Evolutionary conservation across 1,284 basidiomycete genomes (phyloP), one percentile per base, ranked within the genome.

Genomic region (Rhodotorula sp.): DNA sequence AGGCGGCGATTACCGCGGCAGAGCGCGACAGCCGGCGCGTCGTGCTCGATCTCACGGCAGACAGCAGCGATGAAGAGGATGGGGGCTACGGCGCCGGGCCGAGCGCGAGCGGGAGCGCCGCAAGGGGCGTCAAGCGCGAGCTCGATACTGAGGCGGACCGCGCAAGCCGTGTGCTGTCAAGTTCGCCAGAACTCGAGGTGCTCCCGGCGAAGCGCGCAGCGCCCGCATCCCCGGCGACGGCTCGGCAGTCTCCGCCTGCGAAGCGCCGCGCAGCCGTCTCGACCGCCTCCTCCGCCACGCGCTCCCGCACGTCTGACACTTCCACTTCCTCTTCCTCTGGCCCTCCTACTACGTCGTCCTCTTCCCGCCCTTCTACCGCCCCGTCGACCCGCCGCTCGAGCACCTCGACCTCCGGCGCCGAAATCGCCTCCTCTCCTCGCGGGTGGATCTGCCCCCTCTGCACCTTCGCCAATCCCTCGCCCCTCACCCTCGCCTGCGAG

Each of bases 401-500:
- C 34, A 1, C 34, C 59, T 41, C 37, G 15, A 9, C 53, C 29
- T 10, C 19, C 34, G n/a, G n/a, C 37, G 8, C 58, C 55, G 19
- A 34, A 7, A 6, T 25, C 36, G 12, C 55, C 10, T 19, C 58
- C 37, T 10, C 58, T 8, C 39, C 7, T 0, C 41, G 8, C 25
- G 19, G 17, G 36, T 94, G 91, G 92, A 71, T 85, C 3, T 94
- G 92, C 80, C 81, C 83, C 2, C 81, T 82, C 21, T 94, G 92
- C 81, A 94, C 92, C 5, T 84, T 91, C 36, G 71, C 88, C 57
- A 94, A 94, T 78, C 74, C 80, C 27, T 70, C 65, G 1, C 70
- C 82, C 1, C 76, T 83, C 55, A 80, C 83, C 3, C 79, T 86
- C 53, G 83, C 86, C 51, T 93, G 91, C 78, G 86, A 86, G 9